Base-by-base conservation (phyloP, 176 grass and related monocot species). In the Oryza glumipatula region DNA sequence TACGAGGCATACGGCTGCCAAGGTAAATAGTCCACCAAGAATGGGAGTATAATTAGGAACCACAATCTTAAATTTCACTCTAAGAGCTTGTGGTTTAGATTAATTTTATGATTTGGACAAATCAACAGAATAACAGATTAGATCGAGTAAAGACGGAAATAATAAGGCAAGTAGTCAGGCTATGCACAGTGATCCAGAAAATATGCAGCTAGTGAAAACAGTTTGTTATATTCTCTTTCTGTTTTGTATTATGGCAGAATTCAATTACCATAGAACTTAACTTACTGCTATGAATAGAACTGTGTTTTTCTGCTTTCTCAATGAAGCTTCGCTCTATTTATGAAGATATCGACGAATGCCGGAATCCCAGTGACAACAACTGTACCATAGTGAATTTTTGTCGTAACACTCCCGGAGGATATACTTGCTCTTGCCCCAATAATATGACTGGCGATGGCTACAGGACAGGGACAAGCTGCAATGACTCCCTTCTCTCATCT, bases 271-370 rank as follows among this genome's bases (percentile, higher is more conserved):
- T 28, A 52, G 15, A 58, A 47, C 7, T 81, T 33, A 33, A 47
- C 48, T 30, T 74, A 3, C 23, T 63, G 26, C 26, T 26, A 26
- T 26, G 26, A 26, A 26, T 58, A 84, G 2, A 74, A n/a, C 19
- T 35, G 15, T 60, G 61, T 10, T 2, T 77, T 12, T 51, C 22
- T 79, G 17, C 33, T 88, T 78, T 65, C 43, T 83, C 3, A 83
- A 88, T 43, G 3, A 80, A 85, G 63, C 28, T 38, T 21, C 74
- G 9, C 49, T 21, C 0, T 85, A 0, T 12, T 85, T 58, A 4
- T 80, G 68, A 63, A 89, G 87, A 89, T 70, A 76, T 85, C 49
- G 0, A 89, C 70, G 87, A 89, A 75, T 89, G 82, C 47, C 47
- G 38, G 82, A 2, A 21, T 5, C 0, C 0, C 3, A 0, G 0